A percentile compares a stretch with the other conserved stretches of the same genome.
Evolutionary conservation across 192 early-diverging fungal species (phyloP).

Genomic region (Entomortierella lignicola): DNA sequence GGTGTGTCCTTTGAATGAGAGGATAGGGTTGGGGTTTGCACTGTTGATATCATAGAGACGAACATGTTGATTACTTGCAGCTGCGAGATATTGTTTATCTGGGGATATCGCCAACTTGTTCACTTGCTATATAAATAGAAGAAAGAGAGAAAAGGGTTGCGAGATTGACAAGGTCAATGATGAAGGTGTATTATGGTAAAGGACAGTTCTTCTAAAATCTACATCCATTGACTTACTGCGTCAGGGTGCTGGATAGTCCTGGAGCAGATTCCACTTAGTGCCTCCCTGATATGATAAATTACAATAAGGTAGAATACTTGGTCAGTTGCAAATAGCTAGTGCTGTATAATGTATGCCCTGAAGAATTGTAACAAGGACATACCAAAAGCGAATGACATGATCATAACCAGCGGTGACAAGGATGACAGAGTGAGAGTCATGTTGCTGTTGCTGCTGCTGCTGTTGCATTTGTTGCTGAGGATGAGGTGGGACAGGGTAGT

Average conservation of each 20-base stretch:
- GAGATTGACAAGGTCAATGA: background rate
- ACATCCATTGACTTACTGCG: slow-evolving; percentile 61
- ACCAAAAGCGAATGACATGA: slow-evolving; percentile 77
- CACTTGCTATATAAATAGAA: slow-evolving; percentile 72
- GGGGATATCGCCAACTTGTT: slow-evolving; percentile 89
- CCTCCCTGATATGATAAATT: slow-evolving; percentile 60
- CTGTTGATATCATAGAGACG: slow-evolving; percentile 87
- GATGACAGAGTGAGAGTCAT: slow-evolving; percentile 67
- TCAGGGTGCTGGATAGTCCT: slow-evolving; percentile 85
- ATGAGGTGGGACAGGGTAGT: slow-evolving; percentile 29
- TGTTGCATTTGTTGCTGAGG: slow-evolving; percentile 34
- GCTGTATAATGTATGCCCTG: no score
- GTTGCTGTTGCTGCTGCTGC: slow-evolving; percentile 56
- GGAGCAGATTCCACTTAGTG: slow-evolving; percentile 71
- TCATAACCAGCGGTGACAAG: slow-evolving; percentile 85
- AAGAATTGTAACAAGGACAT: no score
- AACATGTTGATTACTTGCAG: slow-evolving; percentile 88
- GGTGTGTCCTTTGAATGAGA: slow-evolving; percentile 71
- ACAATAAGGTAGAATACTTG: no score
- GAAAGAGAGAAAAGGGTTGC: slow-evolving; percentile 2
- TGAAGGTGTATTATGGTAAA: background rate
- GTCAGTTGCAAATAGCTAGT: no score
- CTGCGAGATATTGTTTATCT: slow-evolving; percentile 87
- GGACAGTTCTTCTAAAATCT: background rate
- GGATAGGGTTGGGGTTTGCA: slow-evolving; percentile 76